phyloP scores from a whole-genome alignment of 257 asterid genomes.

The Penstemon davidsonii region DNA sequence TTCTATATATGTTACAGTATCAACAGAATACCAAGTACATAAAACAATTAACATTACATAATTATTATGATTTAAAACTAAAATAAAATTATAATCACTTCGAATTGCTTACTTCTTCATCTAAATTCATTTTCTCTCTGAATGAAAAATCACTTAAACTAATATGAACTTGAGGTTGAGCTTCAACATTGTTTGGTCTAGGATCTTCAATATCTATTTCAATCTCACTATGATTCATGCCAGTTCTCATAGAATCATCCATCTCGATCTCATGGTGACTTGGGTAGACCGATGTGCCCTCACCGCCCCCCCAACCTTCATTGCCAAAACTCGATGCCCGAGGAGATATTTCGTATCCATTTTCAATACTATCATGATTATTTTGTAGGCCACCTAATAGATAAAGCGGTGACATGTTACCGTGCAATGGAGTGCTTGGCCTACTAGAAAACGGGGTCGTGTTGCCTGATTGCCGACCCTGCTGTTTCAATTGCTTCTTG shows the following conservation, averaged over 20 bases:
- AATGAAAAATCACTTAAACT: conserved; percentile 41
- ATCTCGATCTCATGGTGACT: background rate
- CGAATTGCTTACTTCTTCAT: background rate
- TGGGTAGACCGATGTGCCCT: conserved; percentile 25
- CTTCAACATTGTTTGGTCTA: background rate
- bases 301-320: conserved; percentile 19
- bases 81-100: background rate
- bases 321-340: conserved; percentile 26
- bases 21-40: too few relatives aligned
- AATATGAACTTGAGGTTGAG: conserved; percentile 19
- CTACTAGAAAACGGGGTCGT: conserved; percentile 62
- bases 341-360: conserved; percentile 37
- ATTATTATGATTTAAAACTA: too few relatives aligned
- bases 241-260: conserved; percentile 9
- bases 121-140: conserved; percentile 27
- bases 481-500: conserved; percentile 56
- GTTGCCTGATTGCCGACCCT: conserved; percentile 45
- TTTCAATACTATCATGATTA: conserved; percentile 33
- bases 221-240: conserved; percentile 27
- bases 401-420: conserved; percentile 61
- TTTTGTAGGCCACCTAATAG: conserved; percentile 44
- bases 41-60: too few relatives aligned
- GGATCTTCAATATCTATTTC: conserved; percentile 37
- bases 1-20: too few relatives aligned
- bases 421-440: conserved; percentile 62